Conservation (phyloP, 2,329 filamentous ascomycete species). For the Ambrosiella xylebori region DNA sequence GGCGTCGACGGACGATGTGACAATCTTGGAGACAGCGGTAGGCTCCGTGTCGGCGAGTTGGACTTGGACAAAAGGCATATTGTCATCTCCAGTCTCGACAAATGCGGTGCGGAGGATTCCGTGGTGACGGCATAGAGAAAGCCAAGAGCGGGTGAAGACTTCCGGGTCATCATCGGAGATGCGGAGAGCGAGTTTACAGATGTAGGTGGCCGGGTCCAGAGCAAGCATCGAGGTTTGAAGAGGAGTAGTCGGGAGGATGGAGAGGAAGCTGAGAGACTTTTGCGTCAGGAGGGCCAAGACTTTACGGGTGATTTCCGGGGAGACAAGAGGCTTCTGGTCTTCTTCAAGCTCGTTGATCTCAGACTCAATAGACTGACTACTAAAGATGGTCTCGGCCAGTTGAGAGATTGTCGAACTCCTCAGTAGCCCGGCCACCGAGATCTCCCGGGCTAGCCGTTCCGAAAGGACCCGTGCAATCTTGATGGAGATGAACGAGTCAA, state of each 20-base stretch:
- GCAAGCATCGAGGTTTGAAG: constrained; percentile 43
- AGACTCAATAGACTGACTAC: background rate
- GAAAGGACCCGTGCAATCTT: constrained; percentile 43
- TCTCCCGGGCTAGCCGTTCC: constrained; percentile 24
- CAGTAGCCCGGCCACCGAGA: constrained; percentile 55
- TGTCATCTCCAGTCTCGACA: background rate
- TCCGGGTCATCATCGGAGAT: too few relatives aligned
- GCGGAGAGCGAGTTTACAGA: constrained; percentile 50
- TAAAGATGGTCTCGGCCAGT: constrained; percentile 25
- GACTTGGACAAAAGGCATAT: constrained; percentile 33
- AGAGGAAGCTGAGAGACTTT: background rate
- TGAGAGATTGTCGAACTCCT: constrained; percentile 47
- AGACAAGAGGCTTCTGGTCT: background rate
- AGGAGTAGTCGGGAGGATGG: constrained; percentile 59
- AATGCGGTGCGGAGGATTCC: constrained; percentile 68
- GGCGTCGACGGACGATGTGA: constrained; percentile 17
- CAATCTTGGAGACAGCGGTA: too few relatives aligned
- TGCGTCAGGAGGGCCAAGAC: background rate
- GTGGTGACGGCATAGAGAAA: constrained; percentile 32
- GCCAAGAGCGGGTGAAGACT: too few relatives aligned
- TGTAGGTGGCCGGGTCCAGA: constrained; percentile 39
- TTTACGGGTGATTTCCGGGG: background rate
- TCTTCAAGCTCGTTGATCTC: too few relatives aligned
- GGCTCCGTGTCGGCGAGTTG: constrained; percentile 12
- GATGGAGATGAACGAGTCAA: constrained; percentile 76